Evolutionary conservation across 306 rosid species (phyloP), one percentile per base, ranked within the genome.

Genomic region (Malus fusca): DNA sequence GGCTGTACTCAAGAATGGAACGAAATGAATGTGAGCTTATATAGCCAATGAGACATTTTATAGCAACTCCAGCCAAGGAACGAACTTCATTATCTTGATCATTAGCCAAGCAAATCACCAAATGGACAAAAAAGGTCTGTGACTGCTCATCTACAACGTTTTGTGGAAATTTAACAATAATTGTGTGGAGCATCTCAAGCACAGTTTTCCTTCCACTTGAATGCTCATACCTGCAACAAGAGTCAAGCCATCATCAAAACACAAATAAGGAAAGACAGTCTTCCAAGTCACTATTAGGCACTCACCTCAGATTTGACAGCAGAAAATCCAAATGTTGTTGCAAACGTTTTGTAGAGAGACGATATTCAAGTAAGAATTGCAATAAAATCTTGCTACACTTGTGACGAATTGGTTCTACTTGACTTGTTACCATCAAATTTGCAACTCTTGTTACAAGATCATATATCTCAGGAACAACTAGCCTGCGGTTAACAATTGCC

Each of bases 391-490:
- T 80, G 75, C 98, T 85, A 81, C 97, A 94, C 82, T 81, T 89
- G 74, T 83, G 85, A 52, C 96, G 93, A 77, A 94, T 83, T 73
- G 91, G 64, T 79, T 87, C 93, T 74, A 82, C 85, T 85, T 94
- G 98, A 83, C 96, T 94, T 67, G 92, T 92, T 61, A 94, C 97
- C 97, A 92, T 94, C 90, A 94, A 76, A 79, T 92, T 97, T 42
- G 90, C 86, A 78, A 92, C 95, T 82, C 84, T 84, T 68, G 82
- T 84, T 37, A 86, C 90, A 85, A 92, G 91, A 88, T 94, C 96
- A 84, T 94, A 92, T 85, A 94, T 92, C 80, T 94, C 97, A 4
- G 93, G 89, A 55, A 84, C 95, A 77, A 85, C 92, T 55, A 92
- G 84, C 85, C 87, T 87, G 75, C 95, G 85, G 66, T 83, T 88